These are phyloP conservation scores for Blastocladiella emersonii DNA, from an alignment of 371 early-diverging fungal species.

Conservation along the genomic window DNA sequence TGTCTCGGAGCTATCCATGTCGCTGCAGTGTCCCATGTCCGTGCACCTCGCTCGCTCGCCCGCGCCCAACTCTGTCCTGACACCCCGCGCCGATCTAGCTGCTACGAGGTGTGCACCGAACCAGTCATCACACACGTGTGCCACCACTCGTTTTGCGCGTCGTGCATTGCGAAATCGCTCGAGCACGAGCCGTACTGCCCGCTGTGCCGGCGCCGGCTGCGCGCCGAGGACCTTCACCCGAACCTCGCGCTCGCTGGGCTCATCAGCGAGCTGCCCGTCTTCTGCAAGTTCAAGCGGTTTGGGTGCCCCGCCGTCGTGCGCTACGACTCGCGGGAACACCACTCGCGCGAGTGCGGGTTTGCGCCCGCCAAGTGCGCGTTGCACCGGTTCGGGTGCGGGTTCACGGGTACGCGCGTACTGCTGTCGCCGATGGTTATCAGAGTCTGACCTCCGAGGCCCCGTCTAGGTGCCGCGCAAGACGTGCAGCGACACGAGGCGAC, in stretches of 20 bases:
- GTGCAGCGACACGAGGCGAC: not conserved
- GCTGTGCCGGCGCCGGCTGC: conserved; percentile 32
- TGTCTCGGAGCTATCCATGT: conserved; percentile 26
- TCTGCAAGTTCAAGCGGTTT: conserved; percentile 30
- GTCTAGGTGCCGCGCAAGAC: not conserved
- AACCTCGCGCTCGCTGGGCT: conserved; percentile 40
- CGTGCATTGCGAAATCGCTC: conserved; percentile 32
- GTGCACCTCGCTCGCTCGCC: not conserved
- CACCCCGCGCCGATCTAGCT: conserved; percentile 16
- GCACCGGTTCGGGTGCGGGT: conserved; percentile 31
- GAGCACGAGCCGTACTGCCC: conserved; percentile 42
- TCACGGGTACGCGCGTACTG: conserved; percentile 26
- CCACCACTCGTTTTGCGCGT: conserved; percentile 43
- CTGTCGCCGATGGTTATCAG: too few species aligned
- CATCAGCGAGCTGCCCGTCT: conserved; percentile 36
- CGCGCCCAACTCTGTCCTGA: not conserved
- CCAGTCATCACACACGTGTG: conserved; percentile 44
- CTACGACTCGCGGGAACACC: conserved; percentile 29
- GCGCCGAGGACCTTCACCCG: conserved; percentile 36
- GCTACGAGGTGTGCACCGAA: conserved; percentile 39
- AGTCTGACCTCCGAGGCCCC: too few species aligned
- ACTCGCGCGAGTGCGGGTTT: conserved; percentile 29
- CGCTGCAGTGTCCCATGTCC: conserved; percentile 37
- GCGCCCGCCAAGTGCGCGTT: conserved; percentile 26
- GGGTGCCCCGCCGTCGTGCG: conserved; percentile 34